Base-by-base conservation (phyloP, 257 asterid species). In the Striga asiatica region DNA sequence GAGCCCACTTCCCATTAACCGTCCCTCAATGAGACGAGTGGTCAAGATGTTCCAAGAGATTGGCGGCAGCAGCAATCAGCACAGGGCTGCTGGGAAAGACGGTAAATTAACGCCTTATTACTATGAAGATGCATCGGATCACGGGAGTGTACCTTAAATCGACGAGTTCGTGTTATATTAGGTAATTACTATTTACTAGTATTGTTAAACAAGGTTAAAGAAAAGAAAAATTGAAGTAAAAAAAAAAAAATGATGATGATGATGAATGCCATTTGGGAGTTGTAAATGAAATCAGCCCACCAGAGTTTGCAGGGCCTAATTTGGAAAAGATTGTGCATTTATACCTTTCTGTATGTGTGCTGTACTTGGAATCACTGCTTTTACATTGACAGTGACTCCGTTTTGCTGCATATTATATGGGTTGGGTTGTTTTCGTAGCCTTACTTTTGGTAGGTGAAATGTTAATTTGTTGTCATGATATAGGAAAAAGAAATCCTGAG, bases 21-120 rank as follows among this genome's bases (percentile, higher is more conserved):
- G 98, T 6, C 98, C 98, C 1, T 87, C 98, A 0, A 87, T 91
- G 98, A 72, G 96, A 65, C 81, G 95, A 10, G 83, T 87, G 7
- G 98, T 87, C 6, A 84, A 87, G 71, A 77, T 87, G 95, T 38
- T 91, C 82, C 93, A 82, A 34, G 96, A 80, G 64, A 70, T 76
- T 0, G 85, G 85, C 10, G 21, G 9, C 6, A 17, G 9, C 6
- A 17, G 72, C 47, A 27, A 58, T 35, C 73, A 50, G 28, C 43
- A 43, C 32, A 76, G 69, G 50, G 31, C 58, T 1, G 67, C 64
- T 0, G 64, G 54, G 0, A 83, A 81, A 58, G 94, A 83, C 13
- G 96, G 92, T 12, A 91, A 81, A 67, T 60, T 84, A 70, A 78
- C 86, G 6, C 96, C 98, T 3, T 83, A 81, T 61, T 86, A 86